These are phyloP conservation scores for Collybia nuda DNA, from an alignment of 768 basidiomycete genomes.

Conservation along the genomic window DNA sequence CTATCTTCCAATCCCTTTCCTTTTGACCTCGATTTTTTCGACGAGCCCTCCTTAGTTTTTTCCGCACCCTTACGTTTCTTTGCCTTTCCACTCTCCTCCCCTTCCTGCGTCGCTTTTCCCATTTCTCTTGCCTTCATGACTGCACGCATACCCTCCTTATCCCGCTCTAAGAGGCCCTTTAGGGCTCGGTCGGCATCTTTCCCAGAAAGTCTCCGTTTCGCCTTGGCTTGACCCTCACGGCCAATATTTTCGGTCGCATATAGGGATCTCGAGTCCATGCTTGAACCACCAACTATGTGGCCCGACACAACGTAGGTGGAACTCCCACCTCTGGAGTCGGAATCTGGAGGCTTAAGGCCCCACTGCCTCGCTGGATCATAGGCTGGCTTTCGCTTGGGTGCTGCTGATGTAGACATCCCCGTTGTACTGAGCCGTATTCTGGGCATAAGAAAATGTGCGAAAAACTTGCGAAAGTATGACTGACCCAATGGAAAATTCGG, in stretches of 20 bases:
- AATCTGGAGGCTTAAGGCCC: conserved; percentile 65
- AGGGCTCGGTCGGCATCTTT: conserved; percentile 63
- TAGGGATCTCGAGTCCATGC: conserved; percentile 38
- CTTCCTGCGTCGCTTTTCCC: conserved; percentile 18
- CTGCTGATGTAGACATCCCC: conserved; percentile 57
- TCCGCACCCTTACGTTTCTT: conserved; percentile 11
- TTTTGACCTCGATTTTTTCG: conserved; percentile 16
- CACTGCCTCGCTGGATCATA: conserved; percentile 75
- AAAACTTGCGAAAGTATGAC: conserved; percentile 19
- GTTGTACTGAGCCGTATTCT: conserved; percentile 53
- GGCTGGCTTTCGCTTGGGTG: conserved; percentile 50
- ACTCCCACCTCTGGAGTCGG: conserved; percentile 25
- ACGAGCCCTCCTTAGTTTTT: conserved; percentile 17
- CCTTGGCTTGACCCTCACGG: conserved; percentile 75
- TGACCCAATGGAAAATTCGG: conserved; percentile 87
- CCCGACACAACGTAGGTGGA: conserved; percentile 84
- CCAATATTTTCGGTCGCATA: conserved; percentile 73
- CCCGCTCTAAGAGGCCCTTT: conserved; percentile 57
- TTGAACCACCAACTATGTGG: conserved; percentile 60
- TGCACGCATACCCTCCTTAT: conserved; percentile 66
- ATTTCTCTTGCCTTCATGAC: conserved; percentile 61
- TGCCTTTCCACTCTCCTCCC: conserved; percentile 15
- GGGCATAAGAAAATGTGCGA: conserved; percentile 1
- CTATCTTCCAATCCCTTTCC: conserved; percentile 12
- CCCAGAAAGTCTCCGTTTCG: conserved; percentile 58